Evolutionary conservation across 2,329 filamentous ascomycete genomes (phyloP).

Genomic region (Fusarium nurragi): DNA sequence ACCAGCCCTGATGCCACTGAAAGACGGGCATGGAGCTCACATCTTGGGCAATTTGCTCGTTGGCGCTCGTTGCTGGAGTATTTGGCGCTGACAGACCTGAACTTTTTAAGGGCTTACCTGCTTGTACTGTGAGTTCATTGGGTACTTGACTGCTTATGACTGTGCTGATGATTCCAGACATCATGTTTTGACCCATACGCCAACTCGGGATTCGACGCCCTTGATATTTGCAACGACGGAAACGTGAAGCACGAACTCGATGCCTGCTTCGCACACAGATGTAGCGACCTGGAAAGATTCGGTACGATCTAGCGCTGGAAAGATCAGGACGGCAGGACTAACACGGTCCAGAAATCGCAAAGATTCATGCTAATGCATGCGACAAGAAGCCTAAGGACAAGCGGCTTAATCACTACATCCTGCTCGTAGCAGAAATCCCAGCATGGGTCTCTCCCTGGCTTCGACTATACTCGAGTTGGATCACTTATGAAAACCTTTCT

Average conservation of each 20-base stretch:
- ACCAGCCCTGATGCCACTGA: slow-evolving; percentile 28
- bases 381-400: slow-evolving; percentile 45
- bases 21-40: slow-evolving; percentile 31
- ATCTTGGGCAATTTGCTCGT: slow-evolving; percentile 30
- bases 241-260: slow-evolving; percentile 9
- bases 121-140: slow-evolving; percentile 17
- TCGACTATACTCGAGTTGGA: slow-evolving; percentile 52
- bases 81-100: slow-evolving; percentile 19
- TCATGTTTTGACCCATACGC: slow-evolving; percentile 16
- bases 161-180: slow-evolving; percentile 7
- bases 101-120: slow-evolving; percentile 18
- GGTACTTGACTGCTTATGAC: neutral
- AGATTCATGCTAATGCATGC: slow-evolving; percentile 49
- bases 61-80: slow-evolving; percentile 26
- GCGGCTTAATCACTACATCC: slow-evolving; percentile 46
- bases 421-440: slow-evolving; percentile 50
- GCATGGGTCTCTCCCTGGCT: slow-evolving; percentile 49
- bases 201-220: neutral
- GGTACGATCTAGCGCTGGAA: slow-evolving; percentile 11
- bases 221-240: slow-evolving; percentile 25
- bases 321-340: neutral
- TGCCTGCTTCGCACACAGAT: slow-evolving; percentile 27
- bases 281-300: slow-evolving; percentile 32
- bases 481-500: slow-evolving; percentile 44
- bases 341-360: slow-evolving; percentile 44